Evolutionary conservation across 2,329 filamentous ascomycete species (phyloP), one percentile per base, ranked within the genome.

Genomic region (Celoporthe dispersa): DNA sequence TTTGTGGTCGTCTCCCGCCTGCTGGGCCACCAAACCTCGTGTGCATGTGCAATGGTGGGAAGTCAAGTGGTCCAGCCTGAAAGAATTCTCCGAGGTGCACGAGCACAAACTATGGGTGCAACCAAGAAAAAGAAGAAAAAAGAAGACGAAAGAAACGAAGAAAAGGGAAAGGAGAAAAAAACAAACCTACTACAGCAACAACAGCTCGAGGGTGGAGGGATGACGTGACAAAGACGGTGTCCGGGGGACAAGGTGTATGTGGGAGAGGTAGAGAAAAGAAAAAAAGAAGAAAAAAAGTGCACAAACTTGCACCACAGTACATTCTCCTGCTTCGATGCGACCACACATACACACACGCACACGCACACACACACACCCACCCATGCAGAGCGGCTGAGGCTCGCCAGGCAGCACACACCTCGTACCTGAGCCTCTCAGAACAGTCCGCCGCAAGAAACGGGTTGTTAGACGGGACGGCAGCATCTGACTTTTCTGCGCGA

Each of bases 271-370:
- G 7, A 60, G 8, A 35, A 5, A 44, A 16, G 39, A 16, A 44
- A 37, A 53, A 25, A 66, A 57, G 53, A 11, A 33, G 16, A 55
- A 11, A 44, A 35, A 53, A 25, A 66, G 48, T 41, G 48, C 69
- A 71, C 66, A 71, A 71, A 71, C 66, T 68, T 71, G 69, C 66
- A 68, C 69, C 33, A 68, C 69, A 63, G 19, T n/a, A 48, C 44
- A 48, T 48, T 9, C 44, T 35, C 60, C 62, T 28, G 61, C 41
- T 51, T 57, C 69, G 66, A 71, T 66, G 57, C 35, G 60, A 64
- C 57, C 9, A 22, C 53, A 51, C 55, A 48, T 16, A 51, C 31
- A 5, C 55, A 57, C 28, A 2, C 53, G 7, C 51, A 35, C 28
- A 2, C 53, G 7, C 51, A 35, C n/a, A n/a, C n/a, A n/a, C n/a